These are phyloP conservation scores for Plasmopara halstedii DNA, from an alignment of 352 stramenopile species.

Conservation along the genomic window DNA sequence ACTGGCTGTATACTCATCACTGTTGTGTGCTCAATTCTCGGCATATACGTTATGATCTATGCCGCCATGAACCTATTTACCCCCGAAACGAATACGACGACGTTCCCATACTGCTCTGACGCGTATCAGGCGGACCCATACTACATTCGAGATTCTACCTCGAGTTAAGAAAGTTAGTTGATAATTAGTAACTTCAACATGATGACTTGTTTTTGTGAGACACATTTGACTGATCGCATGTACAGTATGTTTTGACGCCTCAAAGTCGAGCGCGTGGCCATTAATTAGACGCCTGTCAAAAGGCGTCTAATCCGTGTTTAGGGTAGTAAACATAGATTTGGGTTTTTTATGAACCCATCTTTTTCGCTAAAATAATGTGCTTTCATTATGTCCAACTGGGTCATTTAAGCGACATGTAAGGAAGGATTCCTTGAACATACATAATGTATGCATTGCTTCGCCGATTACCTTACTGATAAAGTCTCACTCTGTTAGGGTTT, in stretches of 20 bases:
- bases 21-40: constrained; percentile 22
- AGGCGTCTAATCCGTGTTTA: constrained; percentile 13
- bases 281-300: constrained; percentile 13
- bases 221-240: not conserved
- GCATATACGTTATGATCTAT: constrained; percentile 37
- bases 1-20: constrained; percentile 26
- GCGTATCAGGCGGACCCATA: constrained; percentile 38
- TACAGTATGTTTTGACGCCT: not conserved
- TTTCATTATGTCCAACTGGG: too few relatives aligned
- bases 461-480: too few relatives aligned
- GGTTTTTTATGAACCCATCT: too few relatives aligned
- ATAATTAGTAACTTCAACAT: not conserved
- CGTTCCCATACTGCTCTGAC: constrained; percentile 50
- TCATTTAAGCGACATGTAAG: too few relatives aligned
- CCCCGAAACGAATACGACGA: constrained; percentile 14
- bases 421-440: too few relatives aligned
- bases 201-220: too few relatives aligned
- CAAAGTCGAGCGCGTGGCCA: constrained; percentile 5
- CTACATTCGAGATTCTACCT: constrained; percentile 27
- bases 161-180: not conserved
- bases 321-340: too few relatives aligned
- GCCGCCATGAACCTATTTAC: constrained; percentile 33
- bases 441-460: too few relatives aligned
- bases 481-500: too few relatives aligned
- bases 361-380: too few relatives aligned